Percentiles rank a stretch among this genome's conserved stretches.
phyloP scores from a whole-genome alignment of 768 basidiomycete genomes.

The Kwoniella mangroviensis region DNA sequence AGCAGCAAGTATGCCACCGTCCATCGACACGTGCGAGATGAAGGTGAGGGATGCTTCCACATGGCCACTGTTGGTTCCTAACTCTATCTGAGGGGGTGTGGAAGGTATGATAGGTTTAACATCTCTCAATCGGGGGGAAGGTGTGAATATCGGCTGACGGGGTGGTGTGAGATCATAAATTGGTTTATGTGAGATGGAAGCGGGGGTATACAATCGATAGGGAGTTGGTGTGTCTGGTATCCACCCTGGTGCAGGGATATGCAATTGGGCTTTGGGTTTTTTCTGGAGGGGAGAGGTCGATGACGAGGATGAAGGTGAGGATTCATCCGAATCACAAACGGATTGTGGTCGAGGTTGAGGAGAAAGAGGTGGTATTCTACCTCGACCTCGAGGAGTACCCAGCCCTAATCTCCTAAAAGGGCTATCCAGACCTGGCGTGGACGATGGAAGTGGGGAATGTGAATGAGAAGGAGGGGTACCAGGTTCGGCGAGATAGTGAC shows the following conservation, averaged over 20 bases:
- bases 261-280: neutral
- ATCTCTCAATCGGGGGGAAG: neutral
- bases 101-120: neutral
- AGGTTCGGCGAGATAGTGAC: neutral
- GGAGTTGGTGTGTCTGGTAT: slow-evolving; percentile 24
- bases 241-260: slow-evolving; percentile 12
- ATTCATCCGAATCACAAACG: neutral
- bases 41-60: slow-evolving; percentile 4
- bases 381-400: neutral
- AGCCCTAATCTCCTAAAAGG: slow-evolving; percentile 11
- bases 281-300: neutral
- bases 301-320: neutral
- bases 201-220: slow-evolving; percentile 6
- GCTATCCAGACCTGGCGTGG: slow-evolving; percentile 6
- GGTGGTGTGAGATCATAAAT: neutral
- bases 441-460: neutral
- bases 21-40: slow-evolving; percentile 12
- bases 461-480: neutral
- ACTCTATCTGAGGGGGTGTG: neutral
- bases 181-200: neutral
- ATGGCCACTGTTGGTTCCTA: neutral
- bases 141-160: neutral
- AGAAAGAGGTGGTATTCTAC: neutral
- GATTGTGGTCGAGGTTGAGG: neutral
- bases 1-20: slow-evolving; percentile 9